Conservation (phyloP, 73 alveolate species). For the Tetrahymena elliotti region DNA sequence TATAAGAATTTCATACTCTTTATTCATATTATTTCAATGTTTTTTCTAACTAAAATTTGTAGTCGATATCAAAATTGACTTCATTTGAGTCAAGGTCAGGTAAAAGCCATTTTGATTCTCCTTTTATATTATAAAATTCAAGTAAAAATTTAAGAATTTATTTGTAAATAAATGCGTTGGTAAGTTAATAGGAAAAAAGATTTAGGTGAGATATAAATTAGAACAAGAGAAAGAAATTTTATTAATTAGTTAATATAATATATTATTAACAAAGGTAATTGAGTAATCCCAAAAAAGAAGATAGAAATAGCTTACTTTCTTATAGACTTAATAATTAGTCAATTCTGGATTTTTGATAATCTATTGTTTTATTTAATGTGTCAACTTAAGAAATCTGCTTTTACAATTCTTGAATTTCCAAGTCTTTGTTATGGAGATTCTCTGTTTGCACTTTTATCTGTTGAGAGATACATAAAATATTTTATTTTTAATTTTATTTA, state of each 20-base stretch:
- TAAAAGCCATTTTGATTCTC: background rate
- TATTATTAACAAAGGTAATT: too few species aligned
- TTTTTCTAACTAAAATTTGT: background rate
- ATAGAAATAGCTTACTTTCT: background rate
- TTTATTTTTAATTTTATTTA: background rate
- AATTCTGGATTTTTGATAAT: background rate
- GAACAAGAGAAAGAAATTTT: background rate
- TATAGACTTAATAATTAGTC: background rate
- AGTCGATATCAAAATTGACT: background rate
- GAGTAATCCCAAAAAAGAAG: background rate
- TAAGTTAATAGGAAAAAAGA: background rate
- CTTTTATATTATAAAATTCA: background rate
- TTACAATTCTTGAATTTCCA: background rate
- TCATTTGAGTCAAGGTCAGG: background rate
- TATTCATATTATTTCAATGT: background rate
- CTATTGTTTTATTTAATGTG: background rate
- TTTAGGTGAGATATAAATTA: background rate
- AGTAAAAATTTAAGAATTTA: background rate
- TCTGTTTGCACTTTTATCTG: background rate
- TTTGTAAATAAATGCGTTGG: background rate
- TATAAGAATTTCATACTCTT: background rate
- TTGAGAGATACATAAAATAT: background rate
- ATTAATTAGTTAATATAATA: too few species aligned
- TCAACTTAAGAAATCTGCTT: background rate
- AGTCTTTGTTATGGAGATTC: background rate